Evolutionary conservation across 75 land plant species (phyloP), one percentile per base, ranked within the genome.

Genomic region (Picea glauca): DNA sequence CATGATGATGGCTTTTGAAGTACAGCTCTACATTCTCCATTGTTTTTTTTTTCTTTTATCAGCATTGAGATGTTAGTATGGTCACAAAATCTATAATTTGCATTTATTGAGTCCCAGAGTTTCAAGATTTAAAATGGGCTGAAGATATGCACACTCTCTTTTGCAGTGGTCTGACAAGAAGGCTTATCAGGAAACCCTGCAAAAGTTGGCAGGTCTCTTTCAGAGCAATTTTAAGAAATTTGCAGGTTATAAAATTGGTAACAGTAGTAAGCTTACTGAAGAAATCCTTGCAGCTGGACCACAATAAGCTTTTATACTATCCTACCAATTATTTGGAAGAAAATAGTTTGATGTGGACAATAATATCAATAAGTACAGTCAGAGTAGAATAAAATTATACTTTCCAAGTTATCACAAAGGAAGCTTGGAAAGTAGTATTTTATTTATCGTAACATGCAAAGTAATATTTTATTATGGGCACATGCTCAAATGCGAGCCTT

Each of bases 251-350:
- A 83, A 68, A 59, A 85, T 84, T 17, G 85, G 85, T 13, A 76
- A 64, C 38, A 80, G 63, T 58, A 33, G 33, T 60, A 83, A 83
- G 40, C 80, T 84, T 35, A 84, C 85, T 18, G 40, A 84, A 80
- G 79, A 83, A 30, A 84, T 84, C 58, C 85, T 84, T 40, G 85
- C 85, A 76, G 85, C 85, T 8, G 85, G 85, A 6, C 85, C 85
- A 63, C 57, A 60, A 9, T 80, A 75, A 56, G 50, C 20, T 70
- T 70, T 68, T 38, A 11, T 43, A 70, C n/a, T n/a, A 20, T 18
- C 54, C 13, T 43, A 3, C 26, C n/a, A 50, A 50, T 50, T 50
- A 50, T 50, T 1, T 9, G 56, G 9, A 50, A 50, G 12, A 50
- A 9, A 11, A 50, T 50, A 50, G 12, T 50, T 50, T 50, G 11